These are phyloP conservation scores for Olyra latifolia DNA, from an alignment of 176 grass and related monocot species.

Conservation along the genomic window DNA sequence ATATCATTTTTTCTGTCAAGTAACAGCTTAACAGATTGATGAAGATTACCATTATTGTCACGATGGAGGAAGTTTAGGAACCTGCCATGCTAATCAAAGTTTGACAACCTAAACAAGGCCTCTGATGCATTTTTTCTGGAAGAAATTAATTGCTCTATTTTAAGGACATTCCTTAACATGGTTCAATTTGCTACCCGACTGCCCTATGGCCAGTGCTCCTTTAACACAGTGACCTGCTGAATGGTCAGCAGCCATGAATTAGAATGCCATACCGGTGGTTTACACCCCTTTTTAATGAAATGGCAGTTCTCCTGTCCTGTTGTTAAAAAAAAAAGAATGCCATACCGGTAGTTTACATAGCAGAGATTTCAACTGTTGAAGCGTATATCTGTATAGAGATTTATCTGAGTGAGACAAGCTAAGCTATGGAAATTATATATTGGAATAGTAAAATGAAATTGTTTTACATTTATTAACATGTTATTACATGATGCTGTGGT, in stretches of 20 bases:
- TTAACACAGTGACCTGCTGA: background rate
- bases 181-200: background rate
- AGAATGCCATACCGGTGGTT: background rate
- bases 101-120: background rate
- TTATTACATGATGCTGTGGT: background rate
- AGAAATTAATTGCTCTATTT: background rate
- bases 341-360: background rate
- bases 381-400: slow-evolving; percentile 17
- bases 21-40: background rate
- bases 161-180: background rate
- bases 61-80: background rate
- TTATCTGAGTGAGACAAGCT: background rate
- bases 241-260: background rate
- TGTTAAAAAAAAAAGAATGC: no score
- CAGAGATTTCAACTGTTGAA: background rate
- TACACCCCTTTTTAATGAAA: no score
- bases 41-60: background rate
- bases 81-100: background rate
- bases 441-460: background rate
- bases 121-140: background rate
- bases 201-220: background rate
- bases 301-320: no score
- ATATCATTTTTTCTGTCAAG: background rate
- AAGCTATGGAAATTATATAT: background rate
- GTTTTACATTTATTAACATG: slow-evolving; percentile 1